These are phyloP conservation scores for Aurantiochytrium sp. DNA, from an alignment of 108 stramenopile genomes.

Conservation along the genomic window DNA sequence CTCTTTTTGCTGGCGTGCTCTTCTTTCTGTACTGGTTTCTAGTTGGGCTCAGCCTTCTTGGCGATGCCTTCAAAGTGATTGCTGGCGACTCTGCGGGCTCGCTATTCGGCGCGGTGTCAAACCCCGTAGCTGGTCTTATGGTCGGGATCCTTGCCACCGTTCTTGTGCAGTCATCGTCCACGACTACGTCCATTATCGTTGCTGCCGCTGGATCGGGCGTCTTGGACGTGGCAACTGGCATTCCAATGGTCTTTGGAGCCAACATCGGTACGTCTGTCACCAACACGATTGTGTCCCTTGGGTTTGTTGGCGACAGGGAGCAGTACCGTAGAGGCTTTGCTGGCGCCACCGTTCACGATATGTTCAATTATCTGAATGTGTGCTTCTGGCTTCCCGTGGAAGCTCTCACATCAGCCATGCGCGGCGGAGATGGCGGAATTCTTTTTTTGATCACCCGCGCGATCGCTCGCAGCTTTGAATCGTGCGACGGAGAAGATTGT, in stretches of 20 bases:
- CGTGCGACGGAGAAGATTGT: conserved; percentile 17
- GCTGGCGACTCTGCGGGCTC: conserved; percentile 61
- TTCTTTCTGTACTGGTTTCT: conserved; percentile 85
- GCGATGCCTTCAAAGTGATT: conserved; percentile 71
- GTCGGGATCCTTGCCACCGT: conserved; percentile 71
- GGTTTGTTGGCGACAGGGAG: conserved; percentile 70
- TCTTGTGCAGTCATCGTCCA: conserved; percentile 74
- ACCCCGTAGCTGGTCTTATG: conserved; percentile 78
- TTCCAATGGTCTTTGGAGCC: conserved; percentile 81
- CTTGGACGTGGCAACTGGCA: conserved; percentile 57
- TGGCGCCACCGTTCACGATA: conserved; percentile 80
- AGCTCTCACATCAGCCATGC: conserved; percentile 31
- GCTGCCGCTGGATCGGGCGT: conserved; percentile 62
- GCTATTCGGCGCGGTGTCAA: conserved; percentile 66
- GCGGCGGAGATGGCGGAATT: conserved; percentile 24
- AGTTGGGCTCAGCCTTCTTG: conserved; percentile 66
- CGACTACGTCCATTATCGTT: conserved; percentile 77
- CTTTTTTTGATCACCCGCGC: conserved; percentile 55
- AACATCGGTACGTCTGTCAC: conserved; percentile 79
- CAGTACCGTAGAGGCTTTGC: conserved; percentile 78
- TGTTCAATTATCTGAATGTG: conserved; percentile 77
- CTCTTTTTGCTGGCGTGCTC: conserved; percentile 43
- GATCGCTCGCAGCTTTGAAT: conserved; percentile 39
- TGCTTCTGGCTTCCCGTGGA: conserved; percentile 69
- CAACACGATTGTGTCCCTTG: conserved; percentile 75